These are phyloP conservation scores for Cenchrus purpureus DNA, from an alignment of 176 grass and related monocot genomes.

Conservation along the genomic window DNA sequence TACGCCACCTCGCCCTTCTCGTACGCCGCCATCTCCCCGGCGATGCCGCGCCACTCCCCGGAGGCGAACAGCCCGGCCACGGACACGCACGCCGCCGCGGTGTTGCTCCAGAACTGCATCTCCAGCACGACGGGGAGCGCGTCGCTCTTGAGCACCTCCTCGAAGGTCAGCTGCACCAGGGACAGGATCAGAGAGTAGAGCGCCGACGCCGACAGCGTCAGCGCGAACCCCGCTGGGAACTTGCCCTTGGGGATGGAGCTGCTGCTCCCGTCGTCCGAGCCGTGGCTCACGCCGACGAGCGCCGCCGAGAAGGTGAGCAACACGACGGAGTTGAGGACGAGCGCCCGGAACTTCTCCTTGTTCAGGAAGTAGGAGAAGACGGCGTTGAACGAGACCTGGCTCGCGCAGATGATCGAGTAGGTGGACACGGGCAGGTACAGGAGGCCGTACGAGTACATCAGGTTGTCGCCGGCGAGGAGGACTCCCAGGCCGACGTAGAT, in stretches of 20 bases:
- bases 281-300: conserved; percentile 45
- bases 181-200: conserved; percentile 72
- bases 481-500: conserved; percentile 60
- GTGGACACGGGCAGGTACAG: conserved; percentile 71
- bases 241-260: conserved; percentile 39
- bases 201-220: conserved; percentile 59
- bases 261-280: conserved; percentile 27
- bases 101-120: conserved; percentile 65
- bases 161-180: conserved; percentile 68
- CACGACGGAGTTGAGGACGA: conserved; percentile 72
- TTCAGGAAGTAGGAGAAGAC: conserved; percentile 82
- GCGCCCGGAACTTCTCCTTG: conserved; percentile 56
- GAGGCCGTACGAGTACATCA: conserved; percentile 77
- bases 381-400: conserved; percentile 71
- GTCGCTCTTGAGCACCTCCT: conserved; percentile 56
- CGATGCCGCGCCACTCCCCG: conserved; percentile 56
- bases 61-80: conserved; percentile 61
- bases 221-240: conserved; percentile 51
- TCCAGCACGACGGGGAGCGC: conserved; percentile 49
- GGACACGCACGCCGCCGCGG: conserved; percentile 44
- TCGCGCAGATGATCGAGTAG: conserved; percentile 57
- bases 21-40: conserved; percentile 61
- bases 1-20: conserved; percentile 60
- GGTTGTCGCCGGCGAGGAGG: conserved; percentile 58
- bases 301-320: conserved; percentile 70